Percentiles rank a stretch among this genome's conserved stretches.
Conservation (phyloP, 371 early-diverging fungal genomes). For the Phascolomyces articulosus region DNA sequence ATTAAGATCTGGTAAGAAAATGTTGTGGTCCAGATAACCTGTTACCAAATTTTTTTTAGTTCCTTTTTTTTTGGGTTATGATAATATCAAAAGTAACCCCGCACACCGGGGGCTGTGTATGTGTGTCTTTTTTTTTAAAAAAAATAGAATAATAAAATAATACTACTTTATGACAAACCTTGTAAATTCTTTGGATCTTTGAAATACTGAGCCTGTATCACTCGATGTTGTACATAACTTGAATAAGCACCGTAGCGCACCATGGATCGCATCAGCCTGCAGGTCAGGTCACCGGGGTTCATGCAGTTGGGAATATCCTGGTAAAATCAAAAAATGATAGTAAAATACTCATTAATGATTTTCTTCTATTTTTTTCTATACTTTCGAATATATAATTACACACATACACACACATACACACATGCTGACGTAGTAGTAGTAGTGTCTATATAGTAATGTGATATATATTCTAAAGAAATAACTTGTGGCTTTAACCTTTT, state of each 20-base stretch:
- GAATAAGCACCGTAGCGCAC: slow-evolving; percentile 78
- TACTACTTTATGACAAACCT: slow-evolving; percentile 31
- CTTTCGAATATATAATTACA: no score
- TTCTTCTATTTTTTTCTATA: background rate
- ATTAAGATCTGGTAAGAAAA: slow-evolving; percentile 89
- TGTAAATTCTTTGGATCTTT: slow-evolving; percentile 67
- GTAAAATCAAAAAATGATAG: background rate
- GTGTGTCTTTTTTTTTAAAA: background rate
- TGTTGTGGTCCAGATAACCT: slow-evolving; percentile 73
- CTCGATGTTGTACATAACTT: slow-evolving; percentile 75
- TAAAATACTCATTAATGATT: background rate
- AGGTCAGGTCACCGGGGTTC: slow-evolving; percentile 52
- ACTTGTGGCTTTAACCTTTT: no score
- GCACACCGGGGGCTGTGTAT: background rate
- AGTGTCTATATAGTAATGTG: no score
- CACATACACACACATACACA: no score
- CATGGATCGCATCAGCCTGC: slow-evolving; percentile 69
- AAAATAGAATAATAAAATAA: background rate
- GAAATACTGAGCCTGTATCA: slow-evolving; percentile 94
- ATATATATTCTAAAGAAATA: no score
- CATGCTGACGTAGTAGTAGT: no score
- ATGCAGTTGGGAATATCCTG: slow-evolving; percentile 80
- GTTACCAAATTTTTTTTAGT: background rate
- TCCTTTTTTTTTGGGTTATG: background rate
- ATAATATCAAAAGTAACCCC: background rate